Evolutionary conservation across 192 early-diverging fungal species (phyloP).

Genomic region (Umbelopsis vinacea): DNA sequence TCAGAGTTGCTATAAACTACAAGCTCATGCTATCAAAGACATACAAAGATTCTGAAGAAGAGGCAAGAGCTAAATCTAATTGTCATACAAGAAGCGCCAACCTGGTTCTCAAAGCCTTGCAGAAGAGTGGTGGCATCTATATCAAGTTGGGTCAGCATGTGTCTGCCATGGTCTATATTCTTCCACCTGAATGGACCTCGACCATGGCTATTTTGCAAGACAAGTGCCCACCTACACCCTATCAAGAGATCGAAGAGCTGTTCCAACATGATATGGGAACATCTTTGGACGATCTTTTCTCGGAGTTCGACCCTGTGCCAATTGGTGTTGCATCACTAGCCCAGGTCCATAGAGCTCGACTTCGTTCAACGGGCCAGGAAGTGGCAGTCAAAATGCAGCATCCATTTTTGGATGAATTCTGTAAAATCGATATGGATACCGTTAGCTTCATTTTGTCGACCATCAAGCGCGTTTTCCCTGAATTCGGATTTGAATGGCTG

Average conservation of each 20-base stretch:
- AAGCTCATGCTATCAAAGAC: slow-evolving; percentile 47
- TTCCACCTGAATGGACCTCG: slow-evolving; percentile 89
- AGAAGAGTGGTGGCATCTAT: slow-evolving; percentile 80
- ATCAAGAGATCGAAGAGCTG: slow-evolving; percentile 71
- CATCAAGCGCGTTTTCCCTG: slow-evolving; percentile 78
- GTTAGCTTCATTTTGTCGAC: slow-evolving; percentile 64
- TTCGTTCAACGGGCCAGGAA: slow-evolving; percentile 63
- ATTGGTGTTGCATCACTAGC: slow-evolving; percentile 95
- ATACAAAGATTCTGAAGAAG: slow-evolving; percentile 34
- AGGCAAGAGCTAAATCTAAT: slow-evolving; percentile 44
- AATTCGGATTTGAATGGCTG: slow-evolving; percentile 94
- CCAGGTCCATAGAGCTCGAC: slow-evolving; percentile 85
- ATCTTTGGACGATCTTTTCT: slow-evolving; percentile 70
- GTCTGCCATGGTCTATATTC: slow-evolving; percentile 79
- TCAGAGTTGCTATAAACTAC: slow-evolving; percentile 59
- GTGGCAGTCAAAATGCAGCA: slow-evolving; percentile 97
- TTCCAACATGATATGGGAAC: slow-evolving; percentile 71
- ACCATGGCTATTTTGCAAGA: slow-evolving; percentile 87
- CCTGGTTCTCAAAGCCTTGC: slow-evolving; percentile 61
- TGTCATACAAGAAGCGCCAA: slow-evolving; percentile 76
- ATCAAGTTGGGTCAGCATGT: slow-evolving; percentile 92
- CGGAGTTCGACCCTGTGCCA: slow-evolving; percentile 78
- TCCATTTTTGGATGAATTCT: slow-evolving; percentile 76
- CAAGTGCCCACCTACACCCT: slow-evolving; percentile 74
- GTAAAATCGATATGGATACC: slow-evolving; percentile 80